These are phyloP conservation scores for Didymella exigua DNA, from an alignment of 2,329 filamentous ascomycete species.

Conservation along the genomic window DNA sequence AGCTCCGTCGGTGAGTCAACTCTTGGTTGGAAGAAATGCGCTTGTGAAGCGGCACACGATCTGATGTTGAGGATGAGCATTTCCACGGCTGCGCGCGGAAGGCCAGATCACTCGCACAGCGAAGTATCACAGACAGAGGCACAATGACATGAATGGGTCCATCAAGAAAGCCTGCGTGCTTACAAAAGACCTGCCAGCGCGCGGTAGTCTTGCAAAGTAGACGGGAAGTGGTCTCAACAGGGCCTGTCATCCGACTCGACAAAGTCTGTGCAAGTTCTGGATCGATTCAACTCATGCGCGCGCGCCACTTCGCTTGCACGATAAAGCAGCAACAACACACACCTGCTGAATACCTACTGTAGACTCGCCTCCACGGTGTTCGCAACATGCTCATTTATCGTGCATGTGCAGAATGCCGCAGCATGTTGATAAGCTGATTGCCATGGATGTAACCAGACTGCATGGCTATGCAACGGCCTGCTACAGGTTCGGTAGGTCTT, in stretches of 20 bases:
- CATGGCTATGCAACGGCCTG: background rate
- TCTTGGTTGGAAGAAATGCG: background rate
- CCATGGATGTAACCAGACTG: background rate
- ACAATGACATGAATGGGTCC: background rate
- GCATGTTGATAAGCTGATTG: constrained; percentile 4
- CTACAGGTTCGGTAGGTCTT: background rate
- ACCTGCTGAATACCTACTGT: background rate
- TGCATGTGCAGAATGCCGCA: constrained; percentile 11
- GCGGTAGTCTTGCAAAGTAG: background rate
- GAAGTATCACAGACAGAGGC: background rate
- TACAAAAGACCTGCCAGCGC: constrained; percentile 2
- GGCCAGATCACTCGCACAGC: background rate
- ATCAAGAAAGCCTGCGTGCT: background rate
- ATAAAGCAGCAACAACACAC: constrained; percentile 8
- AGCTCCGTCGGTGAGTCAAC: constrained; percentile 4
- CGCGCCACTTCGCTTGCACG: constrained; percentile 6
- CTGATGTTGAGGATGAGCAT: background rate
- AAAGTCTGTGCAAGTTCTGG: background rate
- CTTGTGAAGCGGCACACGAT: background rate
- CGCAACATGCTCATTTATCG: background rate
- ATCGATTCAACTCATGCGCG: background rate
- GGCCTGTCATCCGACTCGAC: background rate
- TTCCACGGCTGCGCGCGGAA: background rate
- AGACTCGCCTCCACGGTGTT: background rate
- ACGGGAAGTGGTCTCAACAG: background rate